These are phyloP conservation scores for Lindgomyces ingoldianus DNA, from an alignment of 495 filamentous ascomycete species.

Conservation along the genomic window DNA sequence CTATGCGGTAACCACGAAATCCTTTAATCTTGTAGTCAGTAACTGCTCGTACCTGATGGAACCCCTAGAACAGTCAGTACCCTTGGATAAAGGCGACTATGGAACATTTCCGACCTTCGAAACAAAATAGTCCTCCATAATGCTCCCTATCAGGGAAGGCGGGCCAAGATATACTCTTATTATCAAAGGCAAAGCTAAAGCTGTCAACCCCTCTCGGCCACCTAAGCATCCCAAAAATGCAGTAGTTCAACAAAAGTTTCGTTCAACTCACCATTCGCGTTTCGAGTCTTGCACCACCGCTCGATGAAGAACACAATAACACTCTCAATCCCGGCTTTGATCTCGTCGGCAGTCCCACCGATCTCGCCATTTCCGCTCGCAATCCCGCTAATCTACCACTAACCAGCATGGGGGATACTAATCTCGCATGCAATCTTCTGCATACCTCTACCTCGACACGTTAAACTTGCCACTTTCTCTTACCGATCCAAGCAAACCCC, in stretches of 20 bases:
- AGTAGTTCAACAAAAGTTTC: background rate
- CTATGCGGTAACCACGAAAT: constrained; percentile 65
- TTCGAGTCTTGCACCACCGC: constrained; percentile 11
- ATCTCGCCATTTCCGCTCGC: constrained; percentile 9
- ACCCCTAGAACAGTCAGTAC: constrained; percentile 20
- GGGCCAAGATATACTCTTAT: constrained; percentile 25
- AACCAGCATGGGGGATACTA: constrained; percentile 5
- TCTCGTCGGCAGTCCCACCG: constrained; percentile 8
- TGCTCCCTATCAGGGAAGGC: constrained; percentile 11
- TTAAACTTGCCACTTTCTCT: background rate
- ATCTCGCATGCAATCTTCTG: constrained; percentile 31
- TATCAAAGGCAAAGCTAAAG: background rate
- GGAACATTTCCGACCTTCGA: constrained; percentile 56
- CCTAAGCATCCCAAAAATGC: constrained; percentile 19
- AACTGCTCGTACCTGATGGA: constrained; percentile 50
- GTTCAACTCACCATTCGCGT: constrained; percentile 6
- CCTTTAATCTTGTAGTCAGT: constrained; percentile 70
- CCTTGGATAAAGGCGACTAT: constrained; percentile 46
- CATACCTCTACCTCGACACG: constrained; percentile 26
- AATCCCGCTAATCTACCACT: constrained; percentile 8
- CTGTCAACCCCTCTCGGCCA: background rate
- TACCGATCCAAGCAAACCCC: background rate
- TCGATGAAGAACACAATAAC: constrained; percentile 9
- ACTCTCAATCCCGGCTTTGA: background rate
- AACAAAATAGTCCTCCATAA: constrained; percentile 63